A percentile compares a stretch with the other conserved stretches of the same genome.
phyloP scores from a whole-genome alignment of 805 yeast species.

The Jamesozyma spencerorum region DNA sequence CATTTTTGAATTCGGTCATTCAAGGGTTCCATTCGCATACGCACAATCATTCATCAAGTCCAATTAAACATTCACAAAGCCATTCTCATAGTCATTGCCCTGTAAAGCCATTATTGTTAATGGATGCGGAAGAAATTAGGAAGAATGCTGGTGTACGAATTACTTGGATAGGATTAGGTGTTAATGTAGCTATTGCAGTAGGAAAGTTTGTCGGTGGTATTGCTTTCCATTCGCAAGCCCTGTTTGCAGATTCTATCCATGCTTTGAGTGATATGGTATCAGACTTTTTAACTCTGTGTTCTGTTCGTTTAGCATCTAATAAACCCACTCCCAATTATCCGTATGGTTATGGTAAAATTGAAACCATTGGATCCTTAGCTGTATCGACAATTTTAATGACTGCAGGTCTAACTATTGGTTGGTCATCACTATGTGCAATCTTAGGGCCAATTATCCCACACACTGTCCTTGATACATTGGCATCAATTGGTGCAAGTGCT shows the following conservation, averaged over 20 bases:
- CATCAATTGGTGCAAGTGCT: slow-evolving; percentile 2
- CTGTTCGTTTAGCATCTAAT: slow-evolving; percentile 68
- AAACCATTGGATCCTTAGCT: slow-evolving; percentile 81
- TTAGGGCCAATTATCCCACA: slow-evolving; percentile 61
- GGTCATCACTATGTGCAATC: slow-evolving; percentile 64
- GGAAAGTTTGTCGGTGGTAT: slow-evolving; percentile 83
- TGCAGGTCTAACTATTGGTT: slow-evolving; percentile 87
- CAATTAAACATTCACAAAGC: slow-evolving; percentile 7
- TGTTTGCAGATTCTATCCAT: slow-evolving; percentile 90
- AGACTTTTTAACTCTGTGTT: slow-evolving; percentile 79
- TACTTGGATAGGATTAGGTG: slow-evolving; percentile 79
- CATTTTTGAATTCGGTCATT: slow-evolving; percentile 5
- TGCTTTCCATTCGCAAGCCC: slow-evolving; percentile 86
- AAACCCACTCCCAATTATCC: slow-evolving; percentile 59
- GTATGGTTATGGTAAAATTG: slow-evolving; percentile 85
- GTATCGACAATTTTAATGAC: slow-evolving; percentile 73
- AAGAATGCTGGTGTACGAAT: slow-evolving; percentile 80
- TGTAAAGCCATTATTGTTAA: slow-evolving; percentile 26
- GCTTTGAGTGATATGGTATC: slow-evolving; percentile 84
- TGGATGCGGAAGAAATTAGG: slow-evolving; percentile 37
- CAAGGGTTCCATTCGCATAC: slow-evolving; percentile 8
- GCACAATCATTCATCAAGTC: slow-evolving; percentile 4
- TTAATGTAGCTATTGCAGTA: slow-evolving; percentile 74
- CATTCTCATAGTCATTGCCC: slow-evolving; percentile 18
- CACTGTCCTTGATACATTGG: slow-evolving; percentile 42